Evolutionary conservation across 2,329 filamentous ascomycete genomes (phyloP).

Genomic region (Huntiella savannae): DNA sequence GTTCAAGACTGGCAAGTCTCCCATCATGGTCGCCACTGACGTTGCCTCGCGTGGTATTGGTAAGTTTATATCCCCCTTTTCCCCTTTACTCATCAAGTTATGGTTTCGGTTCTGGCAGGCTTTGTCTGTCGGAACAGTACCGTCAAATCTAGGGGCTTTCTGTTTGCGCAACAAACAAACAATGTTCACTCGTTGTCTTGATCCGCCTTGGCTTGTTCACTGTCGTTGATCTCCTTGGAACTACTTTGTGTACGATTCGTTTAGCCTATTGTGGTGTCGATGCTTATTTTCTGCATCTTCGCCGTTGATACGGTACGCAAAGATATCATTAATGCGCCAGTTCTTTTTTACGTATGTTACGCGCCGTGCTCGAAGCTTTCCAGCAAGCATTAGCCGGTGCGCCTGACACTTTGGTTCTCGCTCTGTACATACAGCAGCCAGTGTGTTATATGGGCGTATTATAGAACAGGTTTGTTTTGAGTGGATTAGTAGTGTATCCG

Average conservation of each 20-base stretch:
- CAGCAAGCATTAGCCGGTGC: constrained; percentile 6
- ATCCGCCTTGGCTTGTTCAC: constrained; percentile 35
- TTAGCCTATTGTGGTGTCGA: no score
- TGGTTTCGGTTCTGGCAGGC: constrained; percentile 35
- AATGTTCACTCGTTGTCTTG: background rate
- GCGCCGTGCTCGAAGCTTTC: background rate
- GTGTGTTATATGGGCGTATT: constrained; percentile 5
- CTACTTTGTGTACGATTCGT: constrained; percentile 3
- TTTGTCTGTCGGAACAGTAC: constrained; percentile 55
- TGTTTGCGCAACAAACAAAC: constrained; percentile 65
- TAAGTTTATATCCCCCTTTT: constrained; percentile 52
- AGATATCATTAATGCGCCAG: constrained; percentile 8
- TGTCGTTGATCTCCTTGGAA: constrained; percentile 4
- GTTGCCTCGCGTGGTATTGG: constrained; percentile 99
- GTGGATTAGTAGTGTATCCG: constrained; percentile 4
- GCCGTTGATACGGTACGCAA: background rate
- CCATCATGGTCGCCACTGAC: constrained; percentile 99
- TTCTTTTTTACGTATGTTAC: constrained; percentile 11
- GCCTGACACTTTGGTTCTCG: constrained; percentile 4
- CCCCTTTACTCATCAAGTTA: constrained; percentile 15
- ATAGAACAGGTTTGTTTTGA: constrained; percentile 11
- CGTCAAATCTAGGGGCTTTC: constrained; percentile 77
- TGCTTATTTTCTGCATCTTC: no score
- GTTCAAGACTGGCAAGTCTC: constrained; percentile 98
- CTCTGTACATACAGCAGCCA: background rate